Conservation (phyloP, 75 land plant genomes). For the Cupressus sempervirens region DNA sequence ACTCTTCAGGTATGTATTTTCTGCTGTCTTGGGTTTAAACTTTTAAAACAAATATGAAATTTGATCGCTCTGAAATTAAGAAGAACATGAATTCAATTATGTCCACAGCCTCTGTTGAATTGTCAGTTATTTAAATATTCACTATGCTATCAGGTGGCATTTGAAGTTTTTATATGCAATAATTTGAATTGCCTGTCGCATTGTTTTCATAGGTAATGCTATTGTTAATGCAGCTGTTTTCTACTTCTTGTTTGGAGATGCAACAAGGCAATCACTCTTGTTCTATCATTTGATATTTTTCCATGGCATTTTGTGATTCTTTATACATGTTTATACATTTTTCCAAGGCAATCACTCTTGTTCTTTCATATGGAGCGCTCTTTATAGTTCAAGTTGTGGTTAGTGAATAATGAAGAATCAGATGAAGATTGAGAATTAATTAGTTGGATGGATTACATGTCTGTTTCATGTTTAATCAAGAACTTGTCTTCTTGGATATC, state of each 20-base stretch:
- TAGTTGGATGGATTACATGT: not conserved
- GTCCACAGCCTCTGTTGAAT: not conserved
- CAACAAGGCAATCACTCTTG: not conserved
- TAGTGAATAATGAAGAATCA: not conserved
- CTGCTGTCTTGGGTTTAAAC: conserved; percentile 1
- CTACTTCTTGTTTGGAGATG: not conserved
- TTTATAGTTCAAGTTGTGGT: not conserved
- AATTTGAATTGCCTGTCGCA: not conserved
- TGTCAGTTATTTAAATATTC: not conserved
- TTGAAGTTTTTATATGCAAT: not conserved
- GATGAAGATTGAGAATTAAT: not conserved
- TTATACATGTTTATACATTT: not conserved
- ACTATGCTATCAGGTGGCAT: not conserved
- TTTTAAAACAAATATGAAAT: not conserved
- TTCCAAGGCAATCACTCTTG: not conserved
- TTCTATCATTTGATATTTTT: not conserved
- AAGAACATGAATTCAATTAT: not conserved
- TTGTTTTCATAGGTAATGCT: not conserved
- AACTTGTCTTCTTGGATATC: not conserved
- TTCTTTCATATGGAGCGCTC: not conserved
- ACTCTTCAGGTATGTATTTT: conserved; percentile 77
- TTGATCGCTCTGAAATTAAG: not conserved
- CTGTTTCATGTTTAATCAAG: not conserved
- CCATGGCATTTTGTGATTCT: not conserved
- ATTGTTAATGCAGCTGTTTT: not conserved